A percentile compares a stretch with the other conserved stretches of the same genome.
phyloP scores from a whole-genome alignment of 106 monocot species.

The Phalaenopsis aphrodite region DNA sequence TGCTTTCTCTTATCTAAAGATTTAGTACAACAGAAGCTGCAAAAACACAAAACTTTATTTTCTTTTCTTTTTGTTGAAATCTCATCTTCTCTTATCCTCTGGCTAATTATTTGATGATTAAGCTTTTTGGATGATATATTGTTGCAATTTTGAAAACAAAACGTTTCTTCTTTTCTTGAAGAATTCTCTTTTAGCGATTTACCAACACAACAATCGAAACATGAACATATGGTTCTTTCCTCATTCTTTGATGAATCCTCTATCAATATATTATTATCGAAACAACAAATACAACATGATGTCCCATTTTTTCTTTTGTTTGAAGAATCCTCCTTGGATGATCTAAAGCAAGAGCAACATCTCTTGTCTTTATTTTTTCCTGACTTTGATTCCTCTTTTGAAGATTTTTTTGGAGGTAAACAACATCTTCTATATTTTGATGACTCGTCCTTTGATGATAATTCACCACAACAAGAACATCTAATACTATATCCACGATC shows the following conservation, averaged over 20 bases:
- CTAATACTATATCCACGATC: neutral
- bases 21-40: constrained; percentile 1
- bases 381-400: neutral
- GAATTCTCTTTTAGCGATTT: constrained; percentile 2
- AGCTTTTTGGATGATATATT: neutral
- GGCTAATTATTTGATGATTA: neutral
- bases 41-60: constrained; percentile 1
- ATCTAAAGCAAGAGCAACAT: neutral
- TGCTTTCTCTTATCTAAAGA: constrained; percentile 2
- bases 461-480: neutral
- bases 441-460: neutral
- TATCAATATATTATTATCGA: neutral
- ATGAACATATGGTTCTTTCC: neutral
- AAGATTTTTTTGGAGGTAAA: neutral
- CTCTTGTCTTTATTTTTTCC: neutral
- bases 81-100: neutral
- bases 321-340: neutral
- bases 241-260: constrained; percentile 2
- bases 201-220: neutral
- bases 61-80: neutral
- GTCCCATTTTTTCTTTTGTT: neutral
- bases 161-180: neutral
- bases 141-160: neutral
- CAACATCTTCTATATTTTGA: neutral
- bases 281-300: neutral